Percentiles rank a stretch among this genome's conserved stretches.
These are phyloP conservation scores for Clitopilus hobsonii DNA, from an alignment of 768 basidiomycete genomes.

Conservation along the genomic window DNA sequence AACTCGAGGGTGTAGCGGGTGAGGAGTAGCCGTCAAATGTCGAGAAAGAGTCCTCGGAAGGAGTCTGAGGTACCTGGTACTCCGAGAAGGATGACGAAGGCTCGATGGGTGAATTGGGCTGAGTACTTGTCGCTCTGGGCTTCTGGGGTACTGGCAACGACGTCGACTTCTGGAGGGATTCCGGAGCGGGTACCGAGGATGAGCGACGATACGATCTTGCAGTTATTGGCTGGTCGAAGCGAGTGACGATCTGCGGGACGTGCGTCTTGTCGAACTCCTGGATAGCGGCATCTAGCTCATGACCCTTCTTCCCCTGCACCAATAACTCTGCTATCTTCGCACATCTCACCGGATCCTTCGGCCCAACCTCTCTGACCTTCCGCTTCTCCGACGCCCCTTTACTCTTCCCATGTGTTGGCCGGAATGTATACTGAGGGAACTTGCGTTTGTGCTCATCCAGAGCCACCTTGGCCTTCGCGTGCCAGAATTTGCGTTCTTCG, in stretches of 20 bases:
- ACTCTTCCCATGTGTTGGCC: slow-evolving; percentile 49
- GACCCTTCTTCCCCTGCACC: slow-evolving; percentile 51
- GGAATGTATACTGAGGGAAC: slow-evolving; percentile 74
- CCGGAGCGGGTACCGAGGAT: slow-evolving; percentile 53
- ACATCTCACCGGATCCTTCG: slow-evolving; percentile 60
- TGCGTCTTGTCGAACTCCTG: slow-evolving; percentile 51
- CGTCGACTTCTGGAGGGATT: slow-evolving; percentile 28
- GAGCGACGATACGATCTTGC: slow-evolving; percentile 67
- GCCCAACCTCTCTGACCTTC: slow-evolving; percentile 57
- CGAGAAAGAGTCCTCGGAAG: slow-evolving; percentile 25
- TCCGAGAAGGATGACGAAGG: slow-evolving; percentile 11
- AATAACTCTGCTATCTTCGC: slow-evolving; percentile 64
- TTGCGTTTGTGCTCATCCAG: slow-evolving; percentile 71
- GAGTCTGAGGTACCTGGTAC: slow-evolving; percentile 14
- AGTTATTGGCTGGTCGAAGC: slow-evolving; percentile 71
- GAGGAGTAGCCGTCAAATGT: slow-evolving; percentile 28
- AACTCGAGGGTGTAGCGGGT: slow-evolving; percentile 36
- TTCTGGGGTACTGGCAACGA: slow-evolving; percentile 9
- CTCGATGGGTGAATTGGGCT: slow-evolving; percentile 24
- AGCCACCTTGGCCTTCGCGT: slow-evolving; percentile 67
- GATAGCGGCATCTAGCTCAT: slow-evolving; percentile 48
- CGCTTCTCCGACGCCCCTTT: slow-evolving; percentile 44
- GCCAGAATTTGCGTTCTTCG: slow-evolving; percentile 76
- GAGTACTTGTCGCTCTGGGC: slow-evolving; percentile 32
- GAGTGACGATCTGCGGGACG: slow-evolving; percentile 58